Evolutionary conservation across 2,329 filamentous ascomycete genomes (phyloP).

Genomic region (Keithomyces neogunnii): DNA sequence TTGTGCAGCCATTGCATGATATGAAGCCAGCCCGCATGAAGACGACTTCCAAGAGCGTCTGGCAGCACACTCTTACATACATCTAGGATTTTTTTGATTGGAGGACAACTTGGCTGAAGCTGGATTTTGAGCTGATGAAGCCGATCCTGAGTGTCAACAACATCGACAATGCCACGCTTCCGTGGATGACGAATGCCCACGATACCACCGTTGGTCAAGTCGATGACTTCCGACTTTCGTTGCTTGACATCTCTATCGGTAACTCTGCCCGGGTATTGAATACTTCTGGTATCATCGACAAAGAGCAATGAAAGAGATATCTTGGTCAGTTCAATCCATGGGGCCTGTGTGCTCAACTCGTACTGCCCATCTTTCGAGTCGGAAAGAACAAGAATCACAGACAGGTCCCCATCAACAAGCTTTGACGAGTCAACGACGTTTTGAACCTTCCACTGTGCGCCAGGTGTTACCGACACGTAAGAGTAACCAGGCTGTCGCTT

Average conservation of each 20-base stretch:
- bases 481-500: slow-evolving; percentile 13
- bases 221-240: slow-evolving; percentile 36
- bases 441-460: slow-evolving; percentile 50
- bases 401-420: slow-evolving; percentile 56
- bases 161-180: slow-evolving; percentile 53
- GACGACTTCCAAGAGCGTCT: slow-evolving; percentile 46
- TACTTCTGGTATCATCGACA: slow-evolving; percentile 49
- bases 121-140: slow-evolving; percentile 61
- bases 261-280: slow-evolving; percentile 46
- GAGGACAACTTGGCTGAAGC: slow-evolving; percentile 55
- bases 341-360: slow-evolving; percentile 64
- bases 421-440: slow-evolving; percentile 68
- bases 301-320: slow-evolving; percentile 54
- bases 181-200: slow-evolving; percentile 49
- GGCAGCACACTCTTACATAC: slow-evolving; percentile 57
- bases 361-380: slow-evolving; percentile 54
- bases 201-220: slow-evolving; percentile 38
- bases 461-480: slow-evolving; percentile 23
- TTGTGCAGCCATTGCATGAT: slow-evolving; percentile 58
- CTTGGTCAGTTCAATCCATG: slow-evolving; percentile 64
- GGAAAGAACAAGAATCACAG: slow-evolving; percentile 62
- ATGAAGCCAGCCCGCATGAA: slow-evolving; percentile 67
- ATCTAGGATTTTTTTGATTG: slow-evolving; percentile 52
- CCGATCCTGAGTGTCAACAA: slow-evolving; percentile 52
- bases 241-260: slow-evolving; percentile 43